Evolutionary conservation across 2,329 filamentous ascomycete species (phyloP), one percentile per base, ranked within the genome.

Genomic region (Claviceps africana): DNA sequence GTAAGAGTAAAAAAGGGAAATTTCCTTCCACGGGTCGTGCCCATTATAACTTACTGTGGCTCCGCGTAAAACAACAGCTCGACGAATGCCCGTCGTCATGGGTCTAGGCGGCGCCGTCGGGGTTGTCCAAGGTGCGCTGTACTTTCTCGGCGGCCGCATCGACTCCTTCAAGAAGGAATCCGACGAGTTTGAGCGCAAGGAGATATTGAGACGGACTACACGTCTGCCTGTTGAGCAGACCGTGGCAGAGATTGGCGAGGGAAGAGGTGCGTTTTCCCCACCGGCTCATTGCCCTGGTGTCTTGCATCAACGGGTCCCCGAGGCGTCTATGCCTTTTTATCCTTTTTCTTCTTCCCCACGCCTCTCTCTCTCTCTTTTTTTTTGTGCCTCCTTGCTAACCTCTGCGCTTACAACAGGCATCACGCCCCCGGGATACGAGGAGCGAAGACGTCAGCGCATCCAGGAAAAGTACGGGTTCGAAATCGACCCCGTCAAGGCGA

Each of bases 401-500:
- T 35, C 6, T 33, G 45, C 13, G 21, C 60, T 33, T 19, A 17
- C 31, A 19, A 30, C 17, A 95, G 89, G 86, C 52, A 88, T 95
- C 61, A 77, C 83, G 60, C 85, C 79, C 42, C 83, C 86, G 17
- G 88, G 88, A 50, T 95, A 93, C 65, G 85, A 87, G 60, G 87
- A 95, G 74, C 78, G 90, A 68, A 82, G 90, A 67, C 80, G 81
- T 59, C 76, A 89, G 72, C 79, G 87, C 61, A 77, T 96, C 67
- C 83, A 87, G 78, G 83, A 88, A 70, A 87, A 83, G 68, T 95
- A 95, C 64, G 88, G 89, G 54, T 80, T 94, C 63, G 88, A 95
- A 58, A 82, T 95, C 63, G 79, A 84, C 63, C 78, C 82, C 52
- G 79, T 83, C 58, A 77, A 69, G 53, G 73, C 76, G 44, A 71